Base-by-base conservation (phyloP, 2,329 filamentous ascomycete species). In the Chaetomiaceae sp. region DNA sequence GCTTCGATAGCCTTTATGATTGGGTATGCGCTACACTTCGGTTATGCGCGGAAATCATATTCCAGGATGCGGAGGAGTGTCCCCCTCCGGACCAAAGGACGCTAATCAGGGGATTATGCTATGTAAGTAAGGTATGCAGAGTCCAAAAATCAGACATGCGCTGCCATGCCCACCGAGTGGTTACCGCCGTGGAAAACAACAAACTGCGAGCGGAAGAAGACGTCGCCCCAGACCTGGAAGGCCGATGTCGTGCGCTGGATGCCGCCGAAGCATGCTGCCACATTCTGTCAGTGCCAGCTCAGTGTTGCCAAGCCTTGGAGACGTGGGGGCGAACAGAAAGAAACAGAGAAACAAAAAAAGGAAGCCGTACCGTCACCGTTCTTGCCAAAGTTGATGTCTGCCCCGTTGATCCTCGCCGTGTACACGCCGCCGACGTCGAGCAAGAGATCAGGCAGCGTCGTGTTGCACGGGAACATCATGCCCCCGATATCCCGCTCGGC, bases 231-330 rank as follows among this genome's bases (percentile, higher is more conserved):
- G 63, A 89, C 82, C 66, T 83, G 79, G 33, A 85, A 65, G 23
- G 70, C 68, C 13, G 70, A 69, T 1, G 74, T 71, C 41, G 78
- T 79, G 27, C 77, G 73, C 69, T 88, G 85, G 16, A 88, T 68
- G 58, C 83, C 84, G 53, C 83, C 85, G 58, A 85, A 87, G 71
- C 85, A 88, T 49, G 72, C 74, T 77, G 7, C 13, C 5, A 10
- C 7, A n/a, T n/a, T n/a, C n/a, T n/a, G n/a, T n/a, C n/a, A n/a
- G n/a, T n/a, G n/a, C n/a, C n/a, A n/a, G n/a, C n/a, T n/a, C n/a
- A n/a, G n/a, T n/a, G n/a, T n/a, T n/a, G n/a, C n/a, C n/a, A n/a
- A n/a, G n/a, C n/a, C n/a, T n/a, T n/a, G n/a, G n/a, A n/a, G n/a
- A n/a, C n/a, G n/a, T n/a, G n/a, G n/a, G n/a, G n/a, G n/a, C n/a